A percentile compares a stretch with the other conserved stretches of the same genome.
phyloP scores from a whole-genome alignment of 2,329 filamentous ascomycete genomes.

The Colletotrichum echinochloae region DNA sequence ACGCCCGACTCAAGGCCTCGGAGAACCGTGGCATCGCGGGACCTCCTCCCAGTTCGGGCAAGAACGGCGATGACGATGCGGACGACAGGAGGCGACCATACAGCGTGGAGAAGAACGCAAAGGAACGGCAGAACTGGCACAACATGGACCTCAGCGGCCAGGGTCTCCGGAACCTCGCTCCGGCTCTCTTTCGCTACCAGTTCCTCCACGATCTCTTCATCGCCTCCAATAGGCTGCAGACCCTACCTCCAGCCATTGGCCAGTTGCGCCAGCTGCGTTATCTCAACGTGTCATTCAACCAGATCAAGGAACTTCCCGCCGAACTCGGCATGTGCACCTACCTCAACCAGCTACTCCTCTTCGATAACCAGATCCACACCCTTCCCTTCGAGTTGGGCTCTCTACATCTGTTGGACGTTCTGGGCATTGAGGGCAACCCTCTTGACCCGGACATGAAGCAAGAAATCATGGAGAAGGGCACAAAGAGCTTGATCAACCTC shows the following conservation, averaged over 20 bases:
- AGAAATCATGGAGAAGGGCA: constrained; percentile 88
- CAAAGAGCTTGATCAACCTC: constrained; percentile 83
- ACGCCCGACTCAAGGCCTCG: constrained; percentile 77
- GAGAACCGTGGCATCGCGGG: constrained; percentile 76
- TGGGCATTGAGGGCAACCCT: constrained; percentile 94
- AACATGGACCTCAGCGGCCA: constrained; percentile 97
- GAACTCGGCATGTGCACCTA: constrained; percentile 98
- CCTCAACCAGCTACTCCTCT: constrained; percentile 85
- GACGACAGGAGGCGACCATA: constrained; percentile 71
- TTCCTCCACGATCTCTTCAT: constrained; percentile 95
- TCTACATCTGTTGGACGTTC: constrained; percentile 85
- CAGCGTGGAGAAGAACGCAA: constrained; percentile 71
- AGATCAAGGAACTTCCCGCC: constrained; percentile 82
- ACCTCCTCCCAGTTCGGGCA: constrained; percentile 63
- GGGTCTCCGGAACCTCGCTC: constrained; percentile 84
- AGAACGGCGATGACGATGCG: constrained; percentile 63
- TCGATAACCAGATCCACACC: constrained; percentile 88
- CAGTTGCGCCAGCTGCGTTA: constrained; percentile 83
- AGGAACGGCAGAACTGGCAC: constrained; percentile 86
- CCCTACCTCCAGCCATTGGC: constrained; percentile 84
- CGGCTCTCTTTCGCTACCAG: constrained; percentile 84
- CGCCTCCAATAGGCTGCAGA: constrained; percentile 88
- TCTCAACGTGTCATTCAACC: constrained; percentile 90
- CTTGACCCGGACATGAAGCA: constrained; percentile 81
- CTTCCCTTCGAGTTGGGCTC: constrained; percentile 91